phyloP scores from a whole-genome alignment of 106 monocot species.

The Iris macrosiphon region DNA sequence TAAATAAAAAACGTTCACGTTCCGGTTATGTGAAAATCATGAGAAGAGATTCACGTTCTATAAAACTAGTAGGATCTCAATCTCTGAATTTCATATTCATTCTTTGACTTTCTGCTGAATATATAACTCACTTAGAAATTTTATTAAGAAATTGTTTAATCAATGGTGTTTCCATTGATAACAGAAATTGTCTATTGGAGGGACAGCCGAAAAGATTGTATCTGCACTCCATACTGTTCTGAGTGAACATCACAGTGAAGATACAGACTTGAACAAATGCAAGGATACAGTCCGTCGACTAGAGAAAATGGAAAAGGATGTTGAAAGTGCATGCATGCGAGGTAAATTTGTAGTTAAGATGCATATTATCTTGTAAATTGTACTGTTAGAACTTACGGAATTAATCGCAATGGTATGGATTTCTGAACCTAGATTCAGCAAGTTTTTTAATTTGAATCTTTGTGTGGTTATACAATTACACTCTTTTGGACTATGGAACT shows the following conservation, averaged over 20 bases:
- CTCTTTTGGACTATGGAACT: no score
- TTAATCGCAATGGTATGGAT: no score
- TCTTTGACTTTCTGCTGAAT: neutral
- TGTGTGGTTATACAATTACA: no score
- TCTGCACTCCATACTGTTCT: constrained; percentile 79
- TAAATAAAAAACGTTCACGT: constrained; percentile 71
- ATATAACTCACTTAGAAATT: neutral
- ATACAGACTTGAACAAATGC: constrained; percentile 64
- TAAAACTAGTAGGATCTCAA: constrained; percentile 61
- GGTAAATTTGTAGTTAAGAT: constrained; percentile 24
- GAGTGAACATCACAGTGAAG: constrained; percentile 60
- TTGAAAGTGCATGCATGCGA: constrained; percentile 47
- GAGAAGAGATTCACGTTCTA: constrained; percentile 79
- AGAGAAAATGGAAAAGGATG: constrained; percentile 89
- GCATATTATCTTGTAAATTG: neutral
- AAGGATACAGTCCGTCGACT: constrained; percentile 44
- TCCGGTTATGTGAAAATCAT: constrained; percentile 68
- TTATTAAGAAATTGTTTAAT: neutral
- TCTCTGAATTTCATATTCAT: neutral
- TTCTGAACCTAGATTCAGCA: no score
- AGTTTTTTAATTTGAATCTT: no score
- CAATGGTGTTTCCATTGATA: constrained; percentile 5
- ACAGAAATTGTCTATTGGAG: constrained; percentile 93
- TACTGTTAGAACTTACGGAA: neutral
- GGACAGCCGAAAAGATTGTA: constrained; percentile 83